Percentiles rank a stretch among this genome's conserved stretches.
phyloP scores from a whole-genome alignment of 140 eudicot genomes.

The Oenanthe javanica region DNA sequence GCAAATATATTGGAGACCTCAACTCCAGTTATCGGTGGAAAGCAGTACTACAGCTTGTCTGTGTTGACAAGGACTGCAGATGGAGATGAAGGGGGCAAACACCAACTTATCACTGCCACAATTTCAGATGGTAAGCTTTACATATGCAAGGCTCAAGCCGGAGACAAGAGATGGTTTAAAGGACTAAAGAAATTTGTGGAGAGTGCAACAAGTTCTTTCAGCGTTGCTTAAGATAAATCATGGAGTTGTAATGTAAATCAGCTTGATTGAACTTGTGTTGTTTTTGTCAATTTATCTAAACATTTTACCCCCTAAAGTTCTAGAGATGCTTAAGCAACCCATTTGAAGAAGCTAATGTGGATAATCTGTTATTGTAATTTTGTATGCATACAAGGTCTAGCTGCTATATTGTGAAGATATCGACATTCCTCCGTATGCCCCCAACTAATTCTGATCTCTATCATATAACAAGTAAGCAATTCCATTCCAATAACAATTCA shows the following conservation, averaged over 20 bases:
- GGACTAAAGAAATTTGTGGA: conserved; percentile 94
- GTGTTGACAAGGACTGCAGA: conserved; percentile 90
- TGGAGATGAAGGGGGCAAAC: conserved; percentile 97
- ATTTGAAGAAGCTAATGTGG: conserved; percentile 20
- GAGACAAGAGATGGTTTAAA: conserved; percentile 99
- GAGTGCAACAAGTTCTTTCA: conserved; percentile 66
- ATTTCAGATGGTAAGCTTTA: conserved; percentile 83
- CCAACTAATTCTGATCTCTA: background rate
- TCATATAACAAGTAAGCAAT: background rate
- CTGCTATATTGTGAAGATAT: background rate
- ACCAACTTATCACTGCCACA: conserved; percentile 75
- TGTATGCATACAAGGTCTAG: conserved; percentile 3
- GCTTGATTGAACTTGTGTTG: conserved; percentile 6
- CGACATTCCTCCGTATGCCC: background rate
- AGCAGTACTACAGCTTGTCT: conserved; percentile 57
- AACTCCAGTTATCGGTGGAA: conserved; percentile 58
- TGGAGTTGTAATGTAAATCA: conserved; percentile 28
- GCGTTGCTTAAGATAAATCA: conserved; percentile 35
- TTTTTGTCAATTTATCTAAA: conserved; percentile 14
- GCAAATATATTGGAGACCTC: conserved; percentile 81
- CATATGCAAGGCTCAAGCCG: conserved; percentile 96
- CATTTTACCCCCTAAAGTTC: conserved; percentile 5
- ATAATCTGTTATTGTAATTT: conserved; percentile 13
- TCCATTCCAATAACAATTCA: too few species aligned
- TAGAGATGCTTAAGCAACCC: conserved; percentile 12